Evolutionary conservation across 257 asterid species (phyloP), one percentile per base, ranked within the genome.

Genomic region (Nicotiana otophora): DNA sequence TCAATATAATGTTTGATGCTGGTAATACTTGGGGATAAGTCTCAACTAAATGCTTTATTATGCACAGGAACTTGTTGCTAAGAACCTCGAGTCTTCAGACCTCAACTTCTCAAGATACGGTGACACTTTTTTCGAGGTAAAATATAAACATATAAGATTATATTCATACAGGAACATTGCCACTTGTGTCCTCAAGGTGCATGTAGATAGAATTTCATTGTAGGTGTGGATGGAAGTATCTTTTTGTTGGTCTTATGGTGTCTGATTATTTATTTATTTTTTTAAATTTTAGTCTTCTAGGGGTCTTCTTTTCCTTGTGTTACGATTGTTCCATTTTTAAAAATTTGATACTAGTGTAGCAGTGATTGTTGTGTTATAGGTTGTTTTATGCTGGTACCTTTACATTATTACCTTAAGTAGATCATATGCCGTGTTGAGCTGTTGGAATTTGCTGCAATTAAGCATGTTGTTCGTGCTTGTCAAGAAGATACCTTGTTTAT

Each of bases 41-140:
- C 72, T 54, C 10, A 61, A 28, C 86, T 82, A 58, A n/a, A 60
- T 51, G 20, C 77, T 51, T 80, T 60, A 64, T 67, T 46, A 78
- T 46, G 14, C 88, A 83, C 93, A 95, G 99, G 99, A 95, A 89
- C 99, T 93, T 91, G 84, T 92, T 83, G 97, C 98, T 78, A 95
- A 84, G 91, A 88, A 88, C 90, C 83, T 95, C 8, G 99, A 94
- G 89, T 90, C 95, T 70, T 83, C 98, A 83, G 97, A 92, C 83
- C 98, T 92, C 64, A 91, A 95, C 82, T 95, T 92, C 90, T 86
- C 97, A 65, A 91, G 99, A 94, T 95, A 93, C 91, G 98, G 99
- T 48, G 99, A 95, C 84, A 95, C 98, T 76, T 95, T 95, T 85
- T 95, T 95, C 26, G 99, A 93, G 98, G 99, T 86, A 81, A 77